These are phyloP conservation scores for Pelargonium cotyledonis DNA, from an alignment of 441 rosid species.

Conservation along the genomic window DNA sequence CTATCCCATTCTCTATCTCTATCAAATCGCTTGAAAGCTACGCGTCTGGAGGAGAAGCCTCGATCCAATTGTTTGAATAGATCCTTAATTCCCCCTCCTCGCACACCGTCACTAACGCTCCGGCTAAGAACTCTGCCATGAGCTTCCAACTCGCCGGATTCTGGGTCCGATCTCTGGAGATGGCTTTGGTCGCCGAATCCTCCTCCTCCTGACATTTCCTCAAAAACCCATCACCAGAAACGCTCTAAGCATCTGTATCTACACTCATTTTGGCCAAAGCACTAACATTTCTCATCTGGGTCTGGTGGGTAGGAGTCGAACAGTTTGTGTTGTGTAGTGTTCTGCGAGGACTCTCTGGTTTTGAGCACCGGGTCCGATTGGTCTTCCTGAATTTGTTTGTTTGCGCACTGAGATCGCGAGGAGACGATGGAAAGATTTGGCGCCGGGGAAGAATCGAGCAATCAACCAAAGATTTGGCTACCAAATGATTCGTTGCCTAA, in stretches of 20 bases:
- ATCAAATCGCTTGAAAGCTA: neutral
- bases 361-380: neutral
- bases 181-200: neutral
- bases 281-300: neutral
- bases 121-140: neutral
- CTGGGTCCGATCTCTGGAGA: slow-evolving; percentile 4
- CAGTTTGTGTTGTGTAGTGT: neutral
- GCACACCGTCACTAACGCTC: neutral
- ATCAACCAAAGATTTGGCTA: neutral
- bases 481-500: neutral
- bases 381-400: neutral
- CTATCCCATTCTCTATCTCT: slow-evolving; percentile 6
- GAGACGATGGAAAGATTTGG: neutral
- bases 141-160: neutral
- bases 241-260: neutral
- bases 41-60: neutral
- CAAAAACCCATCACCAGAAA: neutral
- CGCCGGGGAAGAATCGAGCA: too few species aligned
- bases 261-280: neutral
- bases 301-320: neutral
- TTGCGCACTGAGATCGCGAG: neutral
- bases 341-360: neutral
- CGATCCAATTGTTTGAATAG: slow-evolving; percentile 1
- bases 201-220: slow-evolving; percentile 1
- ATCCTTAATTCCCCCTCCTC: slow-evolving; percentile 5